A percentile compares a stretch with the other conserved stretches of the same genome.
These are phyloP conservation scores for Tylopilus rubrobrunneus DNA, from an alignment of 768 basidiomycete genomes.

Conservation along the genomic window DNA sequence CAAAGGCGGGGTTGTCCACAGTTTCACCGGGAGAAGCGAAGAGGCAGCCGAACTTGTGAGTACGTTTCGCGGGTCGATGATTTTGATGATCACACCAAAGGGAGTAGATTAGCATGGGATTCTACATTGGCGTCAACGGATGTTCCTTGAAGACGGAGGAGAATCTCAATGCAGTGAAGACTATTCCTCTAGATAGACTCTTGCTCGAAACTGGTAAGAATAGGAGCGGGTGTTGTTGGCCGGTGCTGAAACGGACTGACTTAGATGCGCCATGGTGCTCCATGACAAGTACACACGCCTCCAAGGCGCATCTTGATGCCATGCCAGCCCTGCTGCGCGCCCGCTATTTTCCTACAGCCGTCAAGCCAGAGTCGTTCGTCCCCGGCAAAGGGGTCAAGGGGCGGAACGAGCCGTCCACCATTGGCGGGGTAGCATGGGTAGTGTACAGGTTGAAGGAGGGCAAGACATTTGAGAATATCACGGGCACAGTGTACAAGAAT, in stretches of 20 bases:
- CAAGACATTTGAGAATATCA: constrained; percentile 50
- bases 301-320: constrained; percentile 44
- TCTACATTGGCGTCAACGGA: constrained; percentile 60
- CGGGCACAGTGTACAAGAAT: constrained; percentile 59
- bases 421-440: constrained; percentile 73
- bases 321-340: constrained; percentile 44
- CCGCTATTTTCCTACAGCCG: constrained; percentile 49
- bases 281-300: constrained; percentile 64
- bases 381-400: constrained; percentile 66
- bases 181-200: constrained; percentile 56
- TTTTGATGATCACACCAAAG: background rate
- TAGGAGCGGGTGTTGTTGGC: background rate
- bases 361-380: constrained; percentile 56
- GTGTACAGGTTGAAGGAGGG: constrained; percentile 46
- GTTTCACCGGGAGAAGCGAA: constrained; percentile 64
- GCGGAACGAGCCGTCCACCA: constrained; percentile 65
- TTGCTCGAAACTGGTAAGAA: constrained; percentile 70
- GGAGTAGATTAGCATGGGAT: constrained; percentile 66
- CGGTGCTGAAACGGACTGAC: background rate
- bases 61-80: background rate
- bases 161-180: constrained; percentile 51
- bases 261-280: constrained; percentile 73
- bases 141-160: constrained; percentile 73
- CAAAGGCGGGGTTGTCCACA: constrained; percentile 76
- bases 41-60: constrained; percentile 67